A percentile compares a stretch with the other conserved stretches of the same genome.
Evolutionary conservation across 2,329 filamentous ascomycete species (phyloP).

Genomic region (Macrophomina tecta): DNA sequence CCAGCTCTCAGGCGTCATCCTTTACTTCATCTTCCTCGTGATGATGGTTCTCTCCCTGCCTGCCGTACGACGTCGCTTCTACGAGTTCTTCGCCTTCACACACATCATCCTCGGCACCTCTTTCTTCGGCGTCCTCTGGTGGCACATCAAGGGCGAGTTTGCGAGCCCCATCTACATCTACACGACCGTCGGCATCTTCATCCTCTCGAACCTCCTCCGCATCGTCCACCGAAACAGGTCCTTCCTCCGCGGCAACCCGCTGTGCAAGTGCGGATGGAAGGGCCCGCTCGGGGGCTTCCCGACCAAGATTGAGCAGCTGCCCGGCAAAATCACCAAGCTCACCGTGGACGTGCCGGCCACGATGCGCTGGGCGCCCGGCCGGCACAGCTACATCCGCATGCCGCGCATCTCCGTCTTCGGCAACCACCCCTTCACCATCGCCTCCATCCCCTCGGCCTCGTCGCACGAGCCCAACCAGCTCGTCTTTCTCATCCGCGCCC

Average conservation of each 20-base stretch:
- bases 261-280: neutral
- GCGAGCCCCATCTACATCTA: conserved; percentile 38
- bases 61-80: conserved; percentile 33
- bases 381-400: conserved; percentile 61
- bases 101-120: conserved; percentile 34
- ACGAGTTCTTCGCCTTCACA: conserved; percentile 36
- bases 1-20: conserved; percentile 33
- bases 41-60: conserved; percentile 37
- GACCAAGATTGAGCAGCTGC: conserved; percentile 32
- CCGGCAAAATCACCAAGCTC: conserved; percentile 35
- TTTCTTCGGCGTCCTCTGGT: conserved; percentile 37
- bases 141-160: conserved; percentile 36
- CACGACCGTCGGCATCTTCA: conserved; percentile 34
- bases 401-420: conserved; percentile 33
- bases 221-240: conserved; percentile 31
- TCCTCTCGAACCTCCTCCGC: conserved; percentile 32
- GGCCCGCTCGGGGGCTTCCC: conserved; percentile 33
- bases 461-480: conserved; percentile 29
- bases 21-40: conserved; percentile 33
- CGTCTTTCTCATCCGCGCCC: conserved; percentile 35
- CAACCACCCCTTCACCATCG: conserved; percentile 42
- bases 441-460: conserved; percentile 29
- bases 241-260: conserved; percentile 24
- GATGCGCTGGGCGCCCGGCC: conserved; percentile 55
- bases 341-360: conserved; percentile 32